A percentile compares a stretch with the other conserved stretches of the same genome.
Conservation (phyloP, 768 basidiomycete genomes). For the Infundibulicybe gibba region DNA sequence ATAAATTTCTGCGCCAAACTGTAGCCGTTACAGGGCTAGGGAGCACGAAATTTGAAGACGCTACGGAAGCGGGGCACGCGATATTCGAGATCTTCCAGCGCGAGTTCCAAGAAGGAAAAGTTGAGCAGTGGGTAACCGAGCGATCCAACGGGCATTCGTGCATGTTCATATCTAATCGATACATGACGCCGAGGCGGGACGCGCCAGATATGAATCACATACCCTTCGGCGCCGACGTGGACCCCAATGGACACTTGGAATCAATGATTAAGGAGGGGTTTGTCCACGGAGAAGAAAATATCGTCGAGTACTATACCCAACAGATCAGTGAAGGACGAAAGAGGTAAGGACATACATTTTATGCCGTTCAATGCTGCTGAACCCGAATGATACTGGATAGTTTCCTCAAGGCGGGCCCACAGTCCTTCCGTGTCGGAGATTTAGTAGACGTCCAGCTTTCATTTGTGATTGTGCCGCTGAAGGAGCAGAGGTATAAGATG, state of each 20-base stretch:
- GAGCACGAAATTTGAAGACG: constrained; percentile 2
- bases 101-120: not conserved
- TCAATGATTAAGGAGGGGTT: constrained; percentile 1
- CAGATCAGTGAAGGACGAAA: not conserved
- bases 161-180: constrained; percentile 6
- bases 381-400: too few relatives aligned
- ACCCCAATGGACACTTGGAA: constrained; percentile 8
- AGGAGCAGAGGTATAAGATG: too few relatives aligned
- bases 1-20: too few relatives aligned
- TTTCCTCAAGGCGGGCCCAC: too few relatives aligned
- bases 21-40: constrained; percentile 1
- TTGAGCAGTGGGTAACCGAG: not conserved
- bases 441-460: constrained; percentile 10
- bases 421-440: constrained; percentile 9
- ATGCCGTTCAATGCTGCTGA: not conserved
- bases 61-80: not conserved
- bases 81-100: constrained; percentile 4
- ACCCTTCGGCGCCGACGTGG: constrained; percentile 4
- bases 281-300: constrained; percentile 10
- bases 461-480: constrained; percentile 8
- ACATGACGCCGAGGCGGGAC: constrained; percentile 1
- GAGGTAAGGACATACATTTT: not conserved
- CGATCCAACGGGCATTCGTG: not conserved
- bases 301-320: constrained; percentile 5
- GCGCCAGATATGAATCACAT: too few relatives aligned